Conservation (phyloP, 257 asterid species). For the Solanum tacnaense region DNA sequence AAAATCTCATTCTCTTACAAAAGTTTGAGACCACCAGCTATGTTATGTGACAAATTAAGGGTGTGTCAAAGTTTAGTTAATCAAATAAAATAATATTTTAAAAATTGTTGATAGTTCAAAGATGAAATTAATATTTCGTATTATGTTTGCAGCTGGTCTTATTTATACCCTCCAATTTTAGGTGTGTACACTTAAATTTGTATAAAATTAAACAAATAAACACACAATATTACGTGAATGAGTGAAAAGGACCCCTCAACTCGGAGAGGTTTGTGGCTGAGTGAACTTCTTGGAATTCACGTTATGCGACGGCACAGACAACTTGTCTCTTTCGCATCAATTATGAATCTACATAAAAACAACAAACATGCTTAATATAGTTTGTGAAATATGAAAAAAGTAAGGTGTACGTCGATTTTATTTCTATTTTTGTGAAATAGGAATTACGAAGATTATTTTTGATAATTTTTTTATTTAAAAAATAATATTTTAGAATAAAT, state of each 20-base stretch:
- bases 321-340: neutral
- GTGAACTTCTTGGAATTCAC: neutral
- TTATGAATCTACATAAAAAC: neutral
- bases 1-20: neutral
- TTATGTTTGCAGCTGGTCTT: neutral
- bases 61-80: too few relatives aligned
- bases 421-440: neutral
- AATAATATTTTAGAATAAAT: neutral
- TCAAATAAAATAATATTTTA: too few relatives aligned
- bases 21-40: too few relatives aligned
- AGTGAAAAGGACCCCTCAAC: neutral
- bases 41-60: too few relatives aligned
- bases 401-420: neutral
- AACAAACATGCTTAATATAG: neutral
- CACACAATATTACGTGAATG: too few relatives aligned
- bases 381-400: neutral
- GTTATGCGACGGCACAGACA: neutral
- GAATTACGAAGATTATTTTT: neutral
- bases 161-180: fast-evolving
- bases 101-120: too few relatives aligned
- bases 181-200: fast-evolving
- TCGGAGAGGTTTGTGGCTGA: neutral
- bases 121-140: too few relatives aligned
- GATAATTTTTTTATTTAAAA: neutral
- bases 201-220: too few relatives aligned